Conservation (phyloP, 1,284 basidiomycete genomes). For the Bjerkandera adusta region DNA sequence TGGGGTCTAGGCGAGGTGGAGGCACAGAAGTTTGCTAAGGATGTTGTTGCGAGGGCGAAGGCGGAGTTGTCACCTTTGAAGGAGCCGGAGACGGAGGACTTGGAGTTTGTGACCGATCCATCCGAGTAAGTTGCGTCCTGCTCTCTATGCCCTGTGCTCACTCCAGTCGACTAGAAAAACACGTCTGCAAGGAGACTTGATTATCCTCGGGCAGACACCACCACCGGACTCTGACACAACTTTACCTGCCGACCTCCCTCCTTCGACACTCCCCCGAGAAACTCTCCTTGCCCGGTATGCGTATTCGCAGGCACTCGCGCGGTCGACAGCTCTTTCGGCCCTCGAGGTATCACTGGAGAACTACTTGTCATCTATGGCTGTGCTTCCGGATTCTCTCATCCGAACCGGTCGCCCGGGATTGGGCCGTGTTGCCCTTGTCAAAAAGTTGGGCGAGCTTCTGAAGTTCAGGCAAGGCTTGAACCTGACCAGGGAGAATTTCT, state of each 20-base stretch:
- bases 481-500: conserved; percentile 84
- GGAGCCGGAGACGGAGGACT: conserved; percentile 82
- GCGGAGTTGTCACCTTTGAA: conserved; percentile 62
- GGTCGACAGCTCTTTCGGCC: conserved; percentile 82
- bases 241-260: conserved; percentile 42
- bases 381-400: conserved; percentile 72
- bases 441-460: conserved; percentile 86
- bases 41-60: conserved; percentile 56
- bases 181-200: conserved; percentile 84
- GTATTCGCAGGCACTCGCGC: conserved; percentile 84
- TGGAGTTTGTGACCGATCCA: conserved; percentile 89
- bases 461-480: conserved; percentile 87
- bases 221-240: conserved; percentile 44
- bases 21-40: conserved; percentile 62
- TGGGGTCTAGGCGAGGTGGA: conserved; percentile 88
- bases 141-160: conserved; percentile 9
- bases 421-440: conserved; percentile 75
- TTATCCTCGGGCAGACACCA: conserved; percentile 77
- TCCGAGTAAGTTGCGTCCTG: conserved; percentile 57
- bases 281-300: conserved; percentile 84
- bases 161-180: conserved; percentile 53
- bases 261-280: conserved; percentile 52
- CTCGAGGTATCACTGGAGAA: conserved; percentile 80
- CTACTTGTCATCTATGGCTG: conserved; percentile 79
- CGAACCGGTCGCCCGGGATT: conserved; percentile 81